Conservation (phyloP, 805 yeast species). For the Kodamaea nitidulidarum region DNA sequence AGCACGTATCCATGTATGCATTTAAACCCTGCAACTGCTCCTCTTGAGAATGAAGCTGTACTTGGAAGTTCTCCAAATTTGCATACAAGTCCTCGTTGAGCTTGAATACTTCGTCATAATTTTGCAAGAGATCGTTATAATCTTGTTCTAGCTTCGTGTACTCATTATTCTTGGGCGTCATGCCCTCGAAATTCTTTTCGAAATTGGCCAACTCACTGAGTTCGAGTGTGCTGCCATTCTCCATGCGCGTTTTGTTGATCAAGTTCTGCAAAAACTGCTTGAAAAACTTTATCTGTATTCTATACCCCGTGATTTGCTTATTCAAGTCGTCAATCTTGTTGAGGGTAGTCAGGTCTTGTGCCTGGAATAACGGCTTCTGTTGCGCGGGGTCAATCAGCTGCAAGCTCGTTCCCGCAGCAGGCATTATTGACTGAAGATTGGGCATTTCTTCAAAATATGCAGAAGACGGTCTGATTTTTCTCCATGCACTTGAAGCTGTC, state of each 20-base stretch:
- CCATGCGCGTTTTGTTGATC: conserved; percentile 15
- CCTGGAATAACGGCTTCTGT: conserved; percentile 9
- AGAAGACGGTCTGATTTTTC: conserved; percentile 20
- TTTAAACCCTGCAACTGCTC: conserved; percentile 14
- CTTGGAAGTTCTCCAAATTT: conserved; percentile 33
- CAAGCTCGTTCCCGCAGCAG: conserved; percentile 3
- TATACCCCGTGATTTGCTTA: conserved; percentile 34
- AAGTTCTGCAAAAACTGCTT: conserved; percentile 37
- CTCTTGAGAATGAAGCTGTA: conserved; percentile 29
- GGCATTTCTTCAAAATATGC: conserved; percentile 10
- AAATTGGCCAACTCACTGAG: conserved; percentile 19
- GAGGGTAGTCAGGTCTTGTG: conserved; percentile 17
- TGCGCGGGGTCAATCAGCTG: conserved; percentile 7
- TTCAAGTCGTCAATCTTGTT: conserved; percentile 27
- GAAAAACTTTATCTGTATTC: conserved; percentile 36
- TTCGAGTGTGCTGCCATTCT: conserved; percentile 8
- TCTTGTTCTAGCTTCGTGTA: conserved; percentile 18
- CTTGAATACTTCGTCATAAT: conserved; percentile 32
- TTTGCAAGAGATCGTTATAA: conserved; percentile 18
- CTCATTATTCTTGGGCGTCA: conserved; percentile 10
- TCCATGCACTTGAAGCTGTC: conserved; percentile 15
- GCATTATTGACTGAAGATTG: conserved; percentile 10
- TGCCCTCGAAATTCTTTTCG: conserved; percentile 15
- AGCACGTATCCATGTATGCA: conserved; percentile 13
- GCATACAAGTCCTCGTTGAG: conserved; percentile 37